Percentiles rank a stretch among this genome's conserved stretches.
These are phyloP conservation scores for Lagerstroemia speciosa DNA, from an alignment of 345 rosid species.

Conservation along the genomic window DNA sequence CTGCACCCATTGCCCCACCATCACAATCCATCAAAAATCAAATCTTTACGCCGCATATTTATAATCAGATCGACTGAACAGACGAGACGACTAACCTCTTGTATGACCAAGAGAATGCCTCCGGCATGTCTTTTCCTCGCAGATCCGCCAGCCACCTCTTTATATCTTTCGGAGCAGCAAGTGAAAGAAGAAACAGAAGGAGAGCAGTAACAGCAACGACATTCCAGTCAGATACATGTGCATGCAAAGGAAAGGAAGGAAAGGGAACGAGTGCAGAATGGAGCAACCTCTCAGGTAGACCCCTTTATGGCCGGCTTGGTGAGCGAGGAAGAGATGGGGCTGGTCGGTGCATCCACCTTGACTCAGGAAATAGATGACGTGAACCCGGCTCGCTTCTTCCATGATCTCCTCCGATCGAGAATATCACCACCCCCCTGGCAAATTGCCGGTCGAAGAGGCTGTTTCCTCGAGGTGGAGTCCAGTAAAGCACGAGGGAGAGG, in stretches of 20 bases:
- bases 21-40: no score
- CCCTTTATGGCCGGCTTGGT: conserved; percentile 39
- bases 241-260: background rate
- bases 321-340: conserved; percentile 67
- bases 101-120: conserved; percentile 62
- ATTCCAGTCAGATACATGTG: no score
- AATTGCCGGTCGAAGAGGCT: no score
- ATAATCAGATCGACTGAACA: background rate
- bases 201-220: background rate
- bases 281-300: conserved; percentile 52
- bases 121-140: conserved; percentile 66
- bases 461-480: no score
- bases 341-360: conserved; percentile 47
- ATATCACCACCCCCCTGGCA: no score
- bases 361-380: conserved; percentile 61
- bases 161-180: conserved; percentile 33
- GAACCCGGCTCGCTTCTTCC: conserved; percentile 50
- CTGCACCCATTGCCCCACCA: no score
- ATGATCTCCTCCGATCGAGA: no score
- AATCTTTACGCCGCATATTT: background rate
- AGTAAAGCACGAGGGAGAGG: no score
- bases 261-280: background rate
- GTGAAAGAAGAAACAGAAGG: background rate
- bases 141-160: conserved; percentile 64
- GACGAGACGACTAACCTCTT: conserved; percentile 34